Evolutionary conservation across 1,284 basidiomycete species (phyloP).

Genomic region (Blastosporella zonata): DNA sequence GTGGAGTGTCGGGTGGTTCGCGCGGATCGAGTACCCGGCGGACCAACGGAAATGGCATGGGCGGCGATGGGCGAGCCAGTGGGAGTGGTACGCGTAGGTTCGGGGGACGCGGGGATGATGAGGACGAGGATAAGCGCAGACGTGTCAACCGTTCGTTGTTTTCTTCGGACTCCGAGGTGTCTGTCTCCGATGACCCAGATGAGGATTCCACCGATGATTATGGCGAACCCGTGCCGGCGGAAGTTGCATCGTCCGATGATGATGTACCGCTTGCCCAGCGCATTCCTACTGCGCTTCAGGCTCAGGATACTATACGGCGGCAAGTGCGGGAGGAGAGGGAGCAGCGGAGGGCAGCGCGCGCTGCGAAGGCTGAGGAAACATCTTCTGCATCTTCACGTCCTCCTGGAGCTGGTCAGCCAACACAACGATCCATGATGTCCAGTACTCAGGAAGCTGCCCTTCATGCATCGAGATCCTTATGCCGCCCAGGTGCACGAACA

Average conservation of each 20-base stretch:
- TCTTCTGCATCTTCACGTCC: slow-evolving; percentile 33
- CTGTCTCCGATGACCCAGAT: slow-evolving; percentile 36
- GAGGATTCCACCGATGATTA: slow-evolving; percentile 44
- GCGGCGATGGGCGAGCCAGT: slow-evolving; percentile 5
- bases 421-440: slow-evolving; percentile 22
- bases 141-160: slow-evolving; percentile 29
- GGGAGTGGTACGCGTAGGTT: slow-evolving; percentile 16
- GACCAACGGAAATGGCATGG: slow-evolving; percentile 5
- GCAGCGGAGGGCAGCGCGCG: slow-evolving; percentile 50
- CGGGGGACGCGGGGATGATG: slow-evolving; percentile 29
- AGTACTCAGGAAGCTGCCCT: slow-evolving; percentile 40
- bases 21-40: slow-evolving; percentile 5
- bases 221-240: slow-evolving; percentile 25
- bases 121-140: slow-evolving; percentile 37
- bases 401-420: slow-evolving; percentile 28
- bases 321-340: slow-evolving; percentile 69
- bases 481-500: slow-evolving; percentile 46
- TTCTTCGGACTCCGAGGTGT: slow-evolving; percentile 33
- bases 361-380: slow-evolving; percentile 23
- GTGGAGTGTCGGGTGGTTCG: slow-evolving; percentile 2
- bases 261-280: slow-evolving; percentile 75
- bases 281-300: slow-evolving; percentile 73
- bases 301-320: slow-evolving; percentile 72
- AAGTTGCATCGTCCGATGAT: slow-evolving; percentile 45
- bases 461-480: slow-evolving; percentile 32